phyloP scores from a whole-genome alignment of 257 asterid genomes.

The Scutellaria galericulata region DNA sequence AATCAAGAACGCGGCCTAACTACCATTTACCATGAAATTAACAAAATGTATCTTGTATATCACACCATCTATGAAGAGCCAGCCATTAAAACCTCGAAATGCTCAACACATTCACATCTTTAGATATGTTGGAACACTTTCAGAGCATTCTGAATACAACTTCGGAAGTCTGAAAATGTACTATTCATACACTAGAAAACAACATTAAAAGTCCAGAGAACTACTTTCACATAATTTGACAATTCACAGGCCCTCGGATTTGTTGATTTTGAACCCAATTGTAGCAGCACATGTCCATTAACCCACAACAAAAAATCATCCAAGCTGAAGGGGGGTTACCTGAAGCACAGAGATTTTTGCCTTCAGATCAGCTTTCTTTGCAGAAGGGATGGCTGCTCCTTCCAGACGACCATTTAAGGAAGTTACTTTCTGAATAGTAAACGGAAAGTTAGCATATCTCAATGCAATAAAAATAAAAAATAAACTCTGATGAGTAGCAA shows the following conservation, averaged over 20 bases:
- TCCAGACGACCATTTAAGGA: slow-evolving; percentile 82
- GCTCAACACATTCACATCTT: not conserved
- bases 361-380: slow-evolving; percentile 86
- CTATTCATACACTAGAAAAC: not conserved
- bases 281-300: not conserved
- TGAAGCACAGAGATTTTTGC: slow-evolving; percentile 73
- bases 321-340: slow-evolving; percentile 47
- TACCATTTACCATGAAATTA: not conserved
- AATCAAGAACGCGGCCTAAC: not conserved
- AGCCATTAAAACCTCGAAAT: slow-evolving; percentile 16
- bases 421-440: slow-evolving; percentile 72
- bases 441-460: slow-evolving; percentile 20
- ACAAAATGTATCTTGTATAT: not conserved
- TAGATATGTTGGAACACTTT: not conserved
- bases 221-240: slow-evolving; percentile 1
- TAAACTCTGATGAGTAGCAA: not conserved
- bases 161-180: not conserved
- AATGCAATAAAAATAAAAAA: not conserved
- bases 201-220: not conserved
- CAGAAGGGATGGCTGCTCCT: slow-evolving; percentile 79
- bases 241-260: not conserved
- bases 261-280: not conserved
- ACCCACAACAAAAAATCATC: slow-evolving; percentile 12
- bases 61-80: not conserved
- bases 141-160: not conserved